phyloP scores from a whole-genome alignment of 371 early-diverging fungal genomes.

The Apophysomyces sp. region DNA sequence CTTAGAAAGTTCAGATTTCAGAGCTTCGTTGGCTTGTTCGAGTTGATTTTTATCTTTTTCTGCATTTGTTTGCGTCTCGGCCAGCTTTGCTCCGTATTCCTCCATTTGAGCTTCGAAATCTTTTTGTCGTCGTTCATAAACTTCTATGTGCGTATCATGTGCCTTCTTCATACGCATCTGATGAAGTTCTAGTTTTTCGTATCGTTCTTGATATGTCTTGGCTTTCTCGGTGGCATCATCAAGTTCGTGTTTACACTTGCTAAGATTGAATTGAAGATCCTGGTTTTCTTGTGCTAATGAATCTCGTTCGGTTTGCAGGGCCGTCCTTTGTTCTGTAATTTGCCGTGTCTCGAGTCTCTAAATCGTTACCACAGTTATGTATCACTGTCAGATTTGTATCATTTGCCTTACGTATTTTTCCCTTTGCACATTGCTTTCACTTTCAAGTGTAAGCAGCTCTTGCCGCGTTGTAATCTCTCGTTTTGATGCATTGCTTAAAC shows the following conservation, averaged over 20 bases:
- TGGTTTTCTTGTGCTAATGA: not conserved
- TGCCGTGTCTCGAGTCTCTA: not conserved
- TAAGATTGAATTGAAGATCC: conserved; percentile 5
- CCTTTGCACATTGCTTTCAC: not conserved
- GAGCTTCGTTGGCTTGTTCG: conserved; percentile 8
- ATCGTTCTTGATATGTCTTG: conserved; percentile 5
- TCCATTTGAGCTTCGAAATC: conserved; percentile 9
- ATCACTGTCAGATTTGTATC: not conserved
- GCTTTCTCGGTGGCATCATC: conserved; percentile 5
- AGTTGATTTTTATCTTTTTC: conserved; percentile 4
- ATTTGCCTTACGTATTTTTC: not conserved
- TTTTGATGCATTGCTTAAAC: not conserved
- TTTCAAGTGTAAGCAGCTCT: not conserved
- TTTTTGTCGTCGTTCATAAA: conserved; percentile 15
- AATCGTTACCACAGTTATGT: not conserved
- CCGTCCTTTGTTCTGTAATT: conserved; percentile 5
- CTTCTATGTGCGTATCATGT: conserved; percentile 10
- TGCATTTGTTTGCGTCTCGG: conserved; percentile 8
- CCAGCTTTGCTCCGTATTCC: conserved; percentile 1
- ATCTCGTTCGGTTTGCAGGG: conserved; percentile 11
- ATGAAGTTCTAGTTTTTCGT: conserved; percentile 10
- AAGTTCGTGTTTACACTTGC: not conserved
- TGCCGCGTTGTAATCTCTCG: not conserved
- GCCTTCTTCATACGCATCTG: conserved; percentile 7
- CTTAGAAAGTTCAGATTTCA: conserved; percentile 6